A percentile compares a stretch with the other conserved stretches of the same genome.
Conservation (phyloP, 768 basidiomycete species). For the Jaapia argillacea region DNA sequence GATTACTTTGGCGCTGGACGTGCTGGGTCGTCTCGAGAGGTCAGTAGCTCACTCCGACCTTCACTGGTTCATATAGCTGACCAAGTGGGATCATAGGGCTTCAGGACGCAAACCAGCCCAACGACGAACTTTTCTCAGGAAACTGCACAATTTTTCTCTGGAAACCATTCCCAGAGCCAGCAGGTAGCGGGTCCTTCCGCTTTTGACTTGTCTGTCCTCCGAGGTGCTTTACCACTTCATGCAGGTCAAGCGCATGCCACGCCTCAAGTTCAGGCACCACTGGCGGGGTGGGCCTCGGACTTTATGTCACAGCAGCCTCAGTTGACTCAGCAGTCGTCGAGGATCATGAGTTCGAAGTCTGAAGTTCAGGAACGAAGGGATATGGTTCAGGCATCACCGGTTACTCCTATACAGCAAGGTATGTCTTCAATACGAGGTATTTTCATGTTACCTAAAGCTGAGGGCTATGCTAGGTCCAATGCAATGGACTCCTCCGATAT, state of each 20-base stretch:
- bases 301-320: conserved; percentile 42
- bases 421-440: too few relatives aligned
- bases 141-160: conserved; percentile 59
- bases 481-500: conserved; percentile 27
- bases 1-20: conserved; percentile 60
- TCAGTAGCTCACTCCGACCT: conserved; percentile 19
- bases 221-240: conserved; percentile 31
- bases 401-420: too few relatives aligned
- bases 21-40: conserved; percentile 56
- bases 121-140: conserved; percentile 44
- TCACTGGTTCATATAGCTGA: neutral
- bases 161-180: conserved; percentile 16
- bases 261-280: conserved; percentile 5
- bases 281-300: conserved; percentile 52
- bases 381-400: too few relatives aligned
- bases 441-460: too few relatives aligned
- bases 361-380: neutral
- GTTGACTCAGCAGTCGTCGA: conserved; percentile 3
- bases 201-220: conserved; percentile 55
- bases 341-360: neutral
- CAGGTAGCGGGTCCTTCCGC: conserved; percentile 27
- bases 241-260: conserved; percentile 13
- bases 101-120: conserved; percentile 43
- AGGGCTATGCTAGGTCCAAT: neutral
- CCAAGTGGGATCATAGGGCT: conserved; percentile 30